Evolutionary conservation across 2,329 filamentous ascomycete genomes (phyloP), one percentile per base, ranked within the genome.

Genomic region (Verticillium isaacii): DNA sequence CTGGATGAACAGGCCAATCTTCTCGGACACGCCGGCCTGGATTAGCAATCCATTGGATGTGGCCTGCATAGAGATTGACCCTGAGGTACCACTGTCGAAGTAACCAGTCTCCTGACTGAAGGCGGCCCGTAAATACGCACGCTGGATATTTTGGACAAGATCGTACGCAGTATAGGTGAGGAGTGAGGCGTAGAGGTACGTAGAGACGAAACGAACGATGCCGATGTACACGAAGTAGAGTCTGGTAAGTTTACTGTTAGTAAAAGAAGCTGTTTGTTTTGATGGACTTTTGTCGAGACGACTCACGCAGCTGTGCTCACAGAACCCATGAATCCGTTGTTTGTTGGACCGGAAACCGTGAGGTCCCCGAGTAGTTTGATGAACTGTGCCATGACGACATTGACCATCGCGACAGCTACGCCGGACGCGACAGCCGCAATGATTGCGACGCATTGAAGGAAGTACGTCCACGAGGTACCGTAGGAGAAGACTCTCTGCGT

Each of bases 91-190:
- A 36, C 69, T 70, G 66, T 84, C 82, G 63, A 82, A 84, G 67
- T 77, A 80, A 59, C 76, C 74, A 36, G 83, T 74, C 59, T 82
- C 79, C 63, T 84, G 80, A 8, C 80, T 72, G n/a, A 86, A 73
- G 1, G 82, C 76, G 39, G 77, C 72, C 32, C 78, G 75, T 6
- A 86, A 72, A 64, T 83, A 86, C 32, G 75, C 74, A 39, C 77
- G 74, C 8, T 84, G 74, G 36, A 79, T 70, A 37, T 74, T 78
- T 61, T 80, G 79, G 1, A 81, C 81, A 1, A 81, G 80, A 6
- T 80, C 74, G 58, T 80, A 79, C 0, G 82, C 81, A 2, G 79
- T 75, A 32, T 83, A 79, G 2, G 80, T 84, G 34, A 85, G 69
- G 58, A 74, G 70, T 2, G 72, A 66, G 32, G 75, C 73, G 68